A percentile compares a stretch with the other conserved stretches of the same genome.
Conservation (phyloP, 305 asterid genomes). For the Plantago lanceolata region DNA sequence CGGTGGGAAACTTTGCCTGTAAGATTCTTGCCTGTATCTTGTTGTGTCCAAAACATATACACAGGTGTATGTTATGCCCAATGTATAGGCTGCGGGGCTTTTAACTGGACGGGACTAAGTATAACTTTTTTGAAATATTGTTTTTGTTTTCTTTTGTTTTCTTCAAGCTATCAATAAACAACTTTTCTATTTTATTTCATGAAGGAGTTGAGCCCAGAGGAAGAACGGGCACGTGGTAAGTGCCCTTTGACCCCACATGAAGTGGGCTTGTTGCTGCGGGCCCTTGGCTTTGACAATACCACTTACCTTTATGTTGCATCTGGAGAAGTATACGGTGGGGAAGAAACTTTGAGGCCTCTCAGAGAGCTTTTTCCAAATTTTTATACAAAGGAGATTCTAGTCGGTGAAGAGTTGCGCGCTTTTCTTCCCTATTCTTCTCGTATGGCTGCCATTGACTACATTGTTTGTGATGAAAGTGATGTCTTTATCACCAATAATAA, state of each 20-base stretch:
- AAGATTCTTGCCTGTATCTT: constrained; percentile 32
- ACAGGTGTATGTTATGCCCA: background rate
- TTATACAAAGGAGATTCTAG: constrained; percentile 88
- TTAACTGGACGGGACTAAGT: constrained; percentile 12
- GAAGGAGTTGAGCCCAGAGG: constrained; percentile 92
- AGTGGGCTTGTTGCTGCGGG: constrained; percentile 93
- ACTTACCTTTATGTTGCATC: constrained; percentile 90
- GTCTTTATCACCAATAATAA: constrained; percentile 96
- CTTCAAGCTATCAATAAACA: constrained; percentile 1
- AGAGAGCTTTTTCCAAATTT: constrained; percentile 93
- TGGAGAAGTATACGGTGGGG: constrained; percentile 99
- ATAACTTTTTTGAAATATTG: background rate
- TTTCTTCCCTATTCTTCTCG: constrained; percentile 90
- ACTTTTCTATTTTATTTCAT: constrained; percentile 21
- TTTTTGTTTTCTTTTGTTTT: constrained; percentile 8
- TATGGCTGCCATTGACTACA: constrained; percentile 90
- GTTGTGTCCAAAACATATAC: background rate
- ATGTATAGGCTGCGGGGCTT: background rate
- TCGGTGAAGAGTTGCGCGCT: constrained; percentile 66
- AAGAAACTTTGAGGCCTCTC: constrained; percentile 88
- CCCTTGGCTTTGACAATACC: constrained; percentile 83
- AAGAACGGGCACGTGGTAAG: constrained; percentile 87
- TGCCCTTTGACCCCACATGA: constrained; percentile 99
- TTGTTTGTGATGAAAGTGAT: constrained; percentile 93
- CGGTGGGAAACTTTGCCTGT: constrained; percentile 97